A percentile compares a stretch with the other conserved stretches of the same genome.
These are phyloP conservation scores for Lasiosphaeris hirsuta DNA, from an alignment of 495 filamentous ascomycete species.

Conservation along the genomic window DNA sequence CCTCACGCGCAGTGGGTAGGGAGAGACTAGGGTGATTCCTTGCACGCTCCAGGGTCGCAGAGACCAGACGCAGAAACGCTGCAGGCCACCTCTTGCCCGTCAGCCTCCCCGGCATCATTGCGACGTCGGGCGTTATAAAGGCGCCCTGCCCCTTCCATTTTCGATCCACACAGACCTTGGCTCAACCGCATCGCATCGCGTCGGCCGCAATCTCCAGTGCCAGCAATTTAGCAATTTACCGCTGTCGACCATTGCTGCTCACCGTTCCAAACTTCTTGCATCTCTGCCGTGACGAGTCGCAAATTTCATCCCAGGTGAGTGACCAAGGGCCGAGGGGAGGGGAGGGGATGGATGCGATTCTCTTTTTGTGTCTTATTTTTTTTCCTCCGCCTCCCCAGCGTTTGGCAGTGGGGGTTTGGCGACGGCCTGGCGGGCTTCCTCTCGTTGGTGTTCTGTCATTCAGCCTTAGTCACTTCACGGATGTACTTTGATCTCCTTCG, in stretches of 20 bases:
- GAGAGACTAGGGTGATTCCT: constrained; percentile 3
- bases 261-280: too few relatives aligned
- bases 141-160: constrained; percentile 21
- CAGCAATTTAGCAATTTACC: background rate
- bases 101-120: constrained; percentile 15
- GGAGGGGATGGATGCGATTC: too few relatives aligned
- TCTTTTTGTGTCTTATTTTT: background rate
- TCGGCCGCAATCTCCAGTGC: constrained; percentile 14
- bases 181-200: constrained; percentile 6
- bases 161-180: constrained; percentile 9
- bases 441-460: background rate
- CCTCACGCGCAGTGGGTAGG: background rate
- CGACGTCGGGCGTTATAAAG: constrained; percentile 20
- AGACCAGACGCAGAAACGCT: background rate
- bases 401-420: background rate
- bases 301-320: constrained; percentile 3
- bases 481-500: constrained; percentile 1
- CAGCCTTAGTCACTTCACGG: constrained; percentile 8
- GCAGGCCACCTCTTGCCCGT: background rate
- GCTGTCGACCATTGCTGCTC: background rate
- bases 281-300: too few relatives aligned
- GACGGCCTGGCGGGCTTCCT: background rate
- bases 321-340: background rate
- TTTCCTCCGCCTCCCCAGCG: background rate
- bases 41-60: background rate